A percentile compares a stretch with the other conserved stretches of the same genome.
Conservation (phyloP, 805 yeast genomes). For the Starmerella etchellsii region DNA sequence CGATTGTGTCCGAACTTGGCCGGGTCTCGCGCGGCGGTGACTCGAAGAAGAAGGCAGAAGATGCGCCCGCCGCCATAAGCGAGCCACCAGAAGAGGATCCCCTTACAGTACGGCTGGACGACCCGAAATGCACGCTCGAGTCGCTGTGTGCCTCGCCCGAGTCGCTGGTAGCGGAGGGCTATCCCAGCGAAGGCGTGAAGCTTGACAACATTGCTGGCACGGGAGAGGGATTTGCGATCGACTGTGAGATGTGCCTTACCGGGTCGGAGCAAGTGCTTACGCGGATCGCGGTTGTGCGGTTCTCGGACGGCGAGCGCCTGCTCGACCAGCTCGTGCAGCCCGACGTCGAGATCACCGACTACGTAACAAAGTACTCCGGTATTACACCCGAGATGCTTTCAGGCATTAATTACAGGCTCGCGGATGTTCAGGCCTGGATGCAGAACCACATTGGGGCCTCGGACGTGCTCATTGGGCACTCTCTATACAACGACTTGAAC, state of each 20-base stretch:
- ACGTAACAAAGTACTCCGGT: slow-evolving; percentile 75
- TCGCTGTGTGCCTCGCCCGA: slow-evolving; percentile 29
- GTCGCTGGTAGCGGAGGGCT: slow-evolving; percentile 7
- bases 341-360: slow-evolving; percentile 56
- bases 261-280: slow-evolving; percentile 54
- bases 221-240: slow-evolving; percentile 53
- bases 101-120: background rate
- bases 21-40: background rate
- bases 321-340: slow-evolving; percentile 75
- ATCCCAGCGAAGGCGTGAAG: slow-evolving; percentile 8
- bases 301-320: slow-evolving; percentile 38
- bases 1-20: background rate
- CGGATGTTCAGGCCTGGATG: slow-evolving; percentile 54
- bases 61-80: background rate
- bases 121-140: slow-evolving; percentile 24
- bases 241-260: slow-evolving; percentile 85
- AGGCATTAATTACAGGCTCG: slow-evolving; percentile 48
- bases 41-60: background rate
- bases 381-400: slow-evolving; percentile 58
- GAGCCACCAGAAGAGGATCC: background rate
- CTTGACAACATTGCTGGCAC: slow-evolving; percentile 8
- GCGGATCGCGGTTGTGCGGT: slow-evolving; percentile 51
- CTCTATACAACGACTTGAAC: slow-evolving; percentile 68
- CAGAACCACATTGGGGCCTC: slow-evolving; percentile 35
- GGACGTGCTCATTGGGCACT: slow-evolving; percentile 79